Conservation (phyloP, 768 basidiomycete species). For the Epithele typhae region DNA sequence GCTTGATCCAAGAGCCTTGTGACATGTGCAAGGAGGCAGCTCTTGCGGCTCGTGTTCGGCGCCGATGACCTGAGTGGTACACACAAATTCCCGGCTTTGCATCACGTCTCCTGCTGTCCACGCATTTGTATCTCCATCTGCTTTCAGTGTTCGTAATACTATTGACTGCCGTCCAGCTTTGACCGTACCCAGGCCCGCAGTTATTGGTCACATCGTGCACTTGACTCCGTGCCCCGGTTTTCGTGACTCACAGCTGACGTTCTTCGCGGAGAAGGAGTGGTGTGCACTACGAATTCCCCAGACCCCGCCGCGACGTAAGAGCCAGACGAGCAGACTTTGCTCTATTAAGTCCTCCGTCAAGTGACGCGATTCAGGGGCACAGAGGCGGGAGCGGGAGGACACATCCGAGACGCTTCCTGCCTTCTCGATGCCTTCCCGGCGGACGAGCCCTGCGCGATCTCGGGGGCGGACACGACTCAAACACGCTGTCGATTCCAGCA, state of each 20-base stretch:
- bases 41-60: conserved; percentile 12
- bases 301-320: no score
- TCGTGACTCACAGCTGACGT: no score
- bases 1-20: conserved; percentile 63
- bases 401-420: conserved; percentile 1
- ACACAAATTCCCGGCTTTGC: no score
- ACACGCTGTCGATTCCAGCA: conserved; percentile 10
- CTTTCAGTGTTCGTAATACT: no score
- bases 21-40: conserved; percentile 42
- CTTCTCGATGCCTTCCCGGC: conserved; percentile 9
- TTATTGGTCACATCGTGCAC: no score
- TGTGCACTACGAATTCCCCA: no score
- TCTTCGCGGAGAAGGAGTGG: no score
- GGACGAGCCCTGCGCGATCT: conserved; percentile 5
- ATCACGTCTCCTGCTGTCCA: no score
- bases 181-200: no score
- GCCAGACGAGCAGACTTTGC: conserved; percentile 14
- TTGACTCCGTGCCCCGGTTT: no score
- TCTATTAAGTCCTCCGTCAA: conserved; percentile 10
- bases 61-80: conserved; percentile 26
- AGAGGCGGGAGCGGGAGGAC: background rate
- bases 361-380: conserved; percentile 5
- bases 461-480: conserved; percentile 10
- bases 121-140: no score
- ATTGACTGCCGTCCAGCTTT: no score